phyloP scores from a whole-genome alignment of 2,329 filamentous ascomycete species.

The Curvularia hawaiiensis region DNA sequence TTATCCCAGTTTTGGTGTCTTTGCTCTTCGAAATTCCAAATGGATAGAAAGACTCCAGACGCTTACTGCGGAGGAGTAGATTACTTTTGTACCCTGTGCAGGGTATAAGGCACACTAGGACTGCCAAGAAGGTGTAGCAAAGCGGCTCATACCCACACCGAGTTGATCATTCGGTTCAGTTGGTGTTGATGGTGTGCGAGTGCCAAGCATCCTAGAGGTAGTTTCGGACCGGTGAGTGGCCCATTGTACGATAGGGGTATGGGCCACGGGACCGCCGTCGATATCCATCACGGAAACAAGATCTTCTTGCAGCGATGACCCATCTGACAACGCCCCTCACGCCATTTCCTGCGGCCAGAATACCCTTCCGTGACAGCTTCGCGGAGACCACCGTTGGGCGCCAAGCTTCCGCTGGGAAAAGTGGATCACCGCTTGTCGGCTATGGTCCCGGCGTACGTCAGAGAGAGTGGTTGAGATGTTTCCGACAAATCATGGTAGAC shows the following conservation, averaged over 20 bases:
- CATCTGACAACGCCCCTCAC: neutral
- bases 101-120: constrained; percentile 13
- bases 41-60: neutral
- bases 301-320: constrained; percentile 8
- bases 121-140: constrained; percentile 23
- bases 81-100: constrained; percentile 26
- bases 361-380: constrained; percentile 1
- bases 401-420: constrained; percentile 34
- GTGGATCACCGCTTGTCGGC: constrained; percentile 20
- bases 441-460: constrained; percentile 38
- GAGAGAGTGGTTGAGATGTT: constrained; percentile 1
- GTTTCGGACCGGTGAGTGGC: constrained; percentile 2
- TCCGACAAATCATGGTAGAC: constrained; percentile 26
- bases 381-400: constrained; percentile 14
- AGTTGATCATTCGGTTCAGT: constrained; percentile 4
- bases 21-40: neutral
- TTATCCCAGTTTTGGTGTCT: neutral
- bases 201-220: constrained; percentile 5
- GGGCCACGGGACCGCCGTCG: neutral
- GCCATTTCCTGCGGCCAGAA: neutral
- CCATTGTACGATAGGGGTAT: neutral
- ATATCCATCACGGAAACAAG: constrained; percentile 11
- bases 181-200: constrained; percentile 5
- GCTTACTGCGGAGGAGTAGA: constrained; percentile 3
- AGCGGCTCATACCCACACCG: constrained; percentile 1